Conservation (phyloP, 805 yeast genomes). For the Lachancea sp. region DNA sequence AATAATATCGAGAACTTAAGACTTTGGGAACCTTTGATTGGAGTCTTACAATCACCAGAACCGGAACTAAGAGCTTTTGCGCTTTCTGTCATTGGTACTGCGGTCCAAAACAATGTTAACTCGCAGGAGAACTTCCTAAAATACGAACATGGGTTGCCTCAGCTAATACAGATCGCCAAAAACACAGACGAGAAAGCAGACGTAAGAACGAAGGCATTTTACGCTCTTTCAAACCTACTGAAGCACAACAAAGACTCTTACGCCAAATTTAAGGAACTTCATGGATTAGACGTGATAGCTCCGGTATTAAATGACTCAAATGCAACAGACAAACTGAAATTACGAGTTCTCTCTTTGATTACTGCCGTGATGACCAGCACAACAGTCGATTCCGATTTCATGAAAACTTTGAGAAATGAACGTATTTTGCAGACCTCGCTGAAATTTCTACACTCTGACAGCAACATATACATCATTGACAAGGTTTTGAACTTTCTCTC, state of each 20-base stretch:
- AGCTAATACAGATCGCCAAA: slow-evolving; percentile 39
- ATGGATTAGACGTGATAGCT: slow-evolving; percentile 59
- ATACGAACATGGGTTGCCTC: slow-evolving; percentile 42
- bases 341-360: slow-evolving; percentile 51
- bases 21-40: slow-evolving; percentile 71
- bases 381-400: slow-evolving; percentile 34
- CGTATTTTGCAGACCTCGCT: slow-evolving; percentile 26
- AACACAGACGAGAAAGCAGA: slow-evolving; percentile 22
- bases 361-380: slow-evolving; percentile 56
- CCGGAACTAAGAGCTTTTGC: slow-evolving; percentile 49
- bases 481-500: slow-evolving; percentile 47
- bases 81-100: slow-evolving; percentile 76
- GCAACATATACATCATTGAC: slow-evolving; percentile 47
- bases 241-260: slow-evolving; percentile 61
- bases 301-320: slow-evolving; percentile 21
- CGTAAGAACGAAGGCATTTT: slow-evolving; percentile 58
- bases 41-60: slow-evolving; percentile 41
- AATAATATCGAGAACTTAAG: slow-evolving; percentile 79
- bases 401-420: slow-evolving; percentile 33
- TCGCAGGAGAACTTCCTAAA: slow-evolving; percentile 63
- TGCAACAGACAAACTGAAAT: slow-evolving; percentile 36
- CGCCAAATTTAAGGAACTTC: slow-evolving; percentile 43
- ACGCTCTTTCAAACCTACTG: slow-evolving; percentile 67
- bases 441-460: slow-evolving; percentile 22
- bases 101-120: slow-evolving; percentile 83